Evolutionary conservation across 805 yeast genomes (phyloP).

Genomic region (Candida namnaoensis): DNA sequence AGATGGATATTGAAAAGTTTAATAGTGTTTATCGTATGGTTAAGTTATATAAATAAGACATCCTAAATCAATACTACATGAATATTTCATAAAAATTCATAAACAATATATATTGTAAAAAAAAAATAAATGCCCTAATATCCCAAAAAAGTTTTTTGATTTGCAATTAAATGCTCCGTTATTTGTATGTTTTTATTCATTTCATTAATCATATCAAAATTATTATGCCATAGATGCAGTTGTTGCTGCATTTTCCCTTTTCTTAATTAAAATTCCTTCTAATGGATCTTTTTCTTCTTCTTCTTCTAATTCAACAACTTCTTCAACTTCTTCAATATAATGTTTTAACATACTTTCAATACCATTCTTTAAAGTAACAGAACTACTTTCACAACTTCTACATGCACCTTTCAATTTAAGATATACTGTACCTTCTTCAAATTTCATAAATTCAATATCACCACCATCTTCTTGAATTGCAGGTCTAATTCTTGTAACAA

Average conservation of each 20-base stretch:
- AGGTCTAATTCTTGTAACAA: constrained; percentile 63
- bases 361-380: constrained; percentile 59
- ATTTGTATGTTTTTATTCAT: no score
- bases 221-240: not conserved
- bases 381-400: constrained; percentile 60
- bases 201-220: no score
- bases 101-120: no score
- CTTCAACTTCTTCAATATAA: constrained; percentile 59
- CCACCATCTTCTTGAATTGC: constrained; percentile 75
- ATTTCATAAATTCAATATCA: constrained; percentile 57
- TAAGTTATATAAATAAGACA: no score
- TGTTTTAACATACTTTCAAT: constrained; percentile 65
- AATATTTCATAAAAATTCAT: no score
- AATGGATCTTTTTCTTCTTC: constrained; percentile 14
- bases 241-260: not conserved
- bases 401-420: constrained; percentile 63
- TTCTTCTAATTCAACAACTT: constrained; percentile 45
- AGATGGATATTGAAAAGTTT: no score
- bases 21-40: no score
- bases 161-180: no score
- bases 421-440: constrained; percentile 55
- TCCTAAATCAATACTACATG: no score
- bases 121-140: no score
- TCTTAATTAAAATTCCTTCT: not conserved
- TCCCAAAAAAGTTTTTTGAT: no score